A percentile compares a stretch with the other conserved stretches of the same genome.
Conservation (phyloP, 257 asterid genomes). For the Penstemon newberryi region DNA sequence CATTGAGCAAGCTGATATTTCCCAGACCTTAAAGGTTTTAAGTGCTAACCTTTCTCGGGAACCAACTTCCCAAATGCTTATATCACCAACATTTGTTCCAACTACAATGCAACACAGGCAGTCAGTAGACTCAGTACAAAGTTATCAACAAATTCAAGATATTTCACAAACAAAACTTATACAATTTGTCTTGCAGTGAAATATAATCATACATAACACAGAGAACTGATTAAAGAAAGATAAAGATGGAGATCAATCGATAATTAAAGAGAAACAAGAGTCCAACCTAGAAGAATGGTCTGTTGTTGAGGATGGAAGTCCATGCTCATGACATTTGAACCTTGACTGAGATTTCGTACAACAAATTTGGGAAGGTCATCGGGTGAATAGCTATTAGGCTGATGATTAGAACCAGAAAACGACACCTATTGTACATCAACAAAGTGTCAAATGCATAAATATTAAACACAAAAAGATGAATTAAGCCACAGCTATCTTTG, state of each 20-base stretch:
- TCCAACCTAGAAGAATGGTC: constrained; percentile 86
- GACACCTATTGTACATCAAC: constrained; percentile 56
- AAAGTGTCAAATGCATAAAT: constrained; percentile 2
- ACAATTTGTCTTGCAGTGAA: not conserved
- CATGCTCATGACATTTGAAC: constrained; percentile 97
- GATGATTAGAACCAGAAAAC: constrained; percentile 83
- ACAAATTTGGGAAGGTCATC: constrained; percentile 97
- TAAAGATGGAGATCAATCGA: not conserved
- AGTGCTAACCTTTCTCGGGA: constrained; percentile 86
- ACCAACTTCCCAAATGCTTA: constrained; percentile 98
- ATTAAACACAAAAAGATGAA: not conserved
- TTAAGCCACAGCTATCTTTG: not conserved
- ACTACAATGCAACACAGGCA: constrained; percentile 44
- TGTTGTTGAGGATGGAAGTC: constrained; percentile 97
- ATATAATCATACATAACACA: not conserved
- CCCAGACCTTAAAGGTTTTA: constrained; percentile 87
- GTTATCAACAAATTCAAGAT: too few relatives aligned
- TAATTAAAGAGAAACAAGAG: not conserved
- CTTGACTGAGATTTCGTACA: constrained; percentile 82
- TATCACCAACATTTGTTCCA: constrained; percentile 98
- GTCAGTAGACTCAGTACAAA: not conserved
- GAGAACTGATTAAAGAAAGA: not conserved
- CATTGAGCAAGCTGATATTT: constrained; percentile 80
- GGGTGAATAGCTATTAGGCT: constrained; percentile 64
- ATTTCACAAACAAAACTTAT: not conserved